These are phyloP conservation scores for Rhodotorula paludigena DNA, from an alignment of 768 basidiomycete genomes.

Conservation along the genomic window DNA sequence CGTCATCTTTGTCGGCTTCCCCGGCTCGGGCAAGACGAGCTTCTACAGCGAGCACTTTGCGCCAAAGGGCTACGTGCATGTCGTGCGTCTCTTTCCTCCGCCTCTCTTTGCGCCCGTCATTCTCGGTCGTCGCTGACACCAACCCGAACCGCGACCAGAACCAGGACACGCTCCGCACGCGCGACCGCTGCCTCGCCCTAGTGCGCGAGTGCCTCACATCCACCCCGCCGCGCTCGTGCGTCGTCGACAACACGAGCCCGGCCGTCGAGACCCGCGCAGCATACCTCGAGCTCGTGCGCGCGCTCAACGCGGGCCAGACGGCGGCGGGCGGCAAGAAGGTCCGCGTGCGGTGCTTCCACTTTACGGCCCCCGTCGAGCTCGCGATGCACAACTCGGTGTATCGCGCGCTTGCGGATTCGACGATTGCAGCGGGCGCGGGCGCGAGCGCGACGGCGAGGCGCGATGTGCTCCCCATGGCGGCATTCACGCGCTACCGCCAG, in stretches of 20 bases:
- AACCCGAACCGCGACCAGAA: constrained; percentile 44
- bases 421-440: no score
- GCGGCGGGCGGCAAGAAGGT: constrained; percentile 4
- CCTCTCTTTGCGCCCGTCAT: not conserved
- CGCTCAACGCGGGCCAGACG: not conserved
- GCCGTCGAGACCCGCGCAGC: constrained; percentile 61
- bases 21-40: constrained; percentile 71
- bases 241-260: constrained; percentile 92
- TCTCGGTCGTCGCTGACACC: not conserved
- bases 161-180: constrained; percentile 55
- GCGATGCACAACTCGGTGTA: constrained; percentile 90
- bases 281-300: constrained; percentile 59
- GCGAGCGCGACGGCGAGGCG: constrained; percentile 10
- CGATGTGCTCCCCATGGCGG: constrained; percentile 37
- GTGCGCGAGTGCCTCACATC: constrained; percentile 57
- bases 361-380: constrained; percentile 69
- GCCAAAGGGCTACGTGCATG: constrained; percentile 64
- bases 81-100: constrained; percentile 45
- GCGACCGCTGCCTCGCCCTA: constrained; percentile 66
- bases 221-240: constrained; percentile 58
- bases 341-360: constrained; percentile 62
- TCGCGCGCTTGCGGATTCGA: constrained; percentile 16
- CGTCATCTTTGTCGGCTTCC: constrained; percentile 61
- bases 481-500: constrained; percentile 43
- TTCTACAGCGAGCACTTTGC: constrained; percentile 70